Evolutionary conservation across 768 basidiomycete species (phyloP).

Genomic region (Coprinopsis sp.): DNA sequence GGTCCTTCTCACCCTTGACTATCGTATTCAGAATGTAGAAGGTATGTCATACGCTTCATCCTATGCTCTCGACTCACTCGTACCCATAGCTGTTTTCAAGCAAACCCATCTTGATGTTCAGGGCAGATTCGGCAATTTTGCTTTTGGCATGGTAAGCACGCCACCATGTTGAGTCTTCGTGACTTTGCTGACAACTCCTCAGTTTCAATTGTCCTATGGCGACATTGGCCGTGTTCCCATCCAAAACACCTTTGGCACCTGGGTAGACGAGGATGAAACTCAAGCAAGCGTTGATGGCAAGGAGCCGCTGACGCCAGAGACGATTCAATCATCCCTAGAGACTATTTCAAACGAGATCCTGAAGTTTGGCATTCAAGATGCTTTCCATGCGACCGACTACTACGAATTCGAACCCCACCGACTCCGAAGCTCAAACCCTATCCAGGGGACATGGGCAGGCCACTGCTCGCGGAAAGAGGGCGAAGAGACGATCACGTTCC

Average conservation of each 20-base stretch:
- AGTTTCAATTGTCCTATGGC: constrained; percentile 32
- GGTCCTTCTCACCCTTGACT: constrained; percentile 25
- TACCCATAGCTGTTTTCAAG: constrained; percentile 32
- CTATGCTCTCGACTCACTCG: no score
- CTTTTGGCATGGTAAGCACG: constrained; percentile 32
- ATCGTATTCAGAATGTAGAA: constrained; percentile 29
- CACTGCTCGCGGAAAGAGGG: constrained; percentile 18
- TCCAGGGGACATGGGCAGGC: constrained; percentile 32
- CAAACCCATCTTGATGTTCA: constrained; percentile 31
- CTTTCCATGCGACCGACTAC: constrained; percentile 28
- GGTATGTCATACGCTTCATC: constrained; percentile 16
- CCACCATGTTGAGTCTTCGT: not conserved
- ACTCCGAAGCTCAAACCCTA: constrained; percentile 15
- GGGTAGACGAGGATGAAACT: constrained; percentile 20
- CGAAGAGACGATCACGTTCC: constrained; percentile 17
- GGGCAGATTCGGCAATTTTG: constrained; percentile 30
- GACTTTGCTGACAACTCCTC: not conserved
- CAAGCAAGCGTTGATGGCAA: constrained; percentile 5
- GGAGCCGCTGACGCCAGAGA: constrained; percentile 12
- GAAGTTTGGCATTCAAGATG: constrained; percentile 30
- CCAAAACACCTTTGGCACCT: constrained; percentile 27
- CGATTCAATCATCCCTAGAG: constrained; percentile 13
- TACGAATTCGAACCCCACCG: constrained; percentile 26
- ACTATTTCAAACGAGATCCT: constrained; percentile 18
- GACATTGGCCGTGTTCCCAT: constrained; percentile 27